These are phyloP conservation scores for Macaranga tanarius DNA, from an alignment of 441 rosid species.

Conservation along the genomic window DNA sequence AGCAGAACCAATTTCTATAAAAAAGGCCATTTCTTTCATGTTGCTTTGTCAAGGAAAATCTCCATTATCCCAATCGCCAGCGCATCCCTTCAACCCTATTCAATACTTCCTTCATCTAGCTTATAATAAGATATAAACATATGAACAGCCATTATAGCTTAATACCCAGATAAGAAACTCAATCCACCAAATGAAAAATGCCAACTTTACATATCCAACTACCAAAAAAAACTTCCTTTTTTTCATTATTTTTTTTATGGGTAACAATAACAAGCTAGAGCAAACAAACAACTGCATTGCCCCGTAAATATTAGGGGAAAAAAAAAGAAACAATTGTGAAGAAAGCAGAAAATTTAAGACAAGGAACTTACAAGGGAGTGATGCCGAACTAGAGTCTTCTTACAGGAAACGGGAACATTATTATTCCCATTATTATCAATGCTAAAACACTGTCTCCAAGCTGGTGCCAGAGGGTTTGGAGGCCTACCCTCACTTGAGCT, in stretches of 20 bases:
- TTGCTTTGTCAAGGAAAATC: background rate
- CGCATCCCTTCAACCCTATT: too few relatives aligned
- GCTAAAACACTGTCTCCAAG: constrained; percentile 31
- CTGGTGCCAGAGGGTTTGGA: constrained; percentile 49
- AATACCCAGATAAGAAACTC: too few relatives aligned
- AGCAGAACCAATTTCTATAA: background rate
- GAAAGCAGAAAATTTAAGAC: background rate
- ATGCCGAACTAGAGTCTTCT: constrained; percentile 69
- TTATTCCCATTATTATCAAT: constrained; percentile 20
- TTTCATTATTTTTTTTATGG: background rate
- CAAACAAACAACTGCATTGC: background rate
- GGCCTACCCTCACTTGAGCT: constrained; percentile 65
- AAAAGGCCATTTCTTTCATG: background rate
- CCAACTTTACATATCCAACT: background rate
- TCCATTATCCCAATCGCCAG: too few relatives aligned
- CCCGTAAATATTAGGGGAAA: background rate
- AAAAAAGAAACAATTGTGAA: background rate
- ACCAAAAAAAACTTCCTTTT: too few relatives aligned
- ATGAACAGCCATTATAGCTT: too few relatives aligned
- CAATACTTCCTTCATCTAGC: too few relatives aligned
- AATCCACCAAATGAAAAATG: background rate
- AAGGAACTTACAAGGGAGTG: constrained; percentile 58
- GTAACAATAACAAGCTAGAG: background rate
- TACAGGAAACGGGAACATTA: constrained; percentile 35
- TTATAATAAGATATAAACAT: too few relatives aligned